Base-by-base conservation (phyloP, 1,284 basidiomycete genomes). In the Chalciporus sp. region DNA sequence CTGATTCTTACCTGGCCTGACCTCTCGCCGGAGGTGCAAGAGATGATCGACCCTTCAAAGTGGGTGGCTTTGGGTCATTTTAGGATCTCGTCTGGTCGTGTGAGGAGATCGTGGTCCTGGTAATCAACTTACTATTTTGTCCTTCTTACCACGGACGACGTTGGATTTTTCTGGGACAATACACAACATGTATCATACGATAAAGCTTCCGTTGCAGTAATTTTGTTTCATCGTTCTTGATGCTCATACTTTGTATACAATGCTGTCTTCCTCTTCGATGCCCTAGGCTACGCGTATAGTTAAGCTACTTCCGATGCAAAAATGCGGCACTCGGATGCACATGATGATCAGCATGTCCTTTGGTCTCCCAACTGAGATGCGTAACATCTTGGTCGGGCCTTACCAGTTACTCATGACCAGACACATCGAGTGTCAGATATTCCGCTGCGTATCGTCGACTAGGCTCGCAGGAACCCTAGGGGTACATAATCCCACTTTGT, bases 41-140 rank as follows among this genome's bases (percentile, higher is more conserved):
- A 61, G 29, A 57, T 66, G 51, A 66, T 64, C 7, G 53, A 63
- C 27, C 57, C 59, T n/a, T 64, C 45, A 7, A 63, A 55, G 23
- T 68, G 64, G 64, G 41, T 27, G 3, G 12, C 39, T 42, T 42
- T 57, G 19, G 62, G 20, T 17, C 41, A 52, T 51, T 64, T 64
- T 40, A 64, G 12, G 42, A 60, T 66, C 31, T 46, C 53, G 11
- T 39, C 53, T 42, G 51, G 51, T 42, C 55, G 42, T 37, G 14
- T 53, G 20, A 52, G 54, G 31, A 58, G 31, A 2, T 43, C 53
- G 16, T 64, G 51, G 61, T 49, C 49, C 7, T 65, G 62, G 65
- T 43, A 20, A 46, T 63, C 37, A 41, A 51, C n/a, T 17, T 44
- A 44, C 28, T 28, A 29, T n/a, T 17, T 3, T 17, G 20, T 29